Evolutionary conservation across 2,329 filamentous ascomycete species (phyloP), one percentile per base, ranked within the genome.

Genomic region (Coniochaeta sp.): DNA sequence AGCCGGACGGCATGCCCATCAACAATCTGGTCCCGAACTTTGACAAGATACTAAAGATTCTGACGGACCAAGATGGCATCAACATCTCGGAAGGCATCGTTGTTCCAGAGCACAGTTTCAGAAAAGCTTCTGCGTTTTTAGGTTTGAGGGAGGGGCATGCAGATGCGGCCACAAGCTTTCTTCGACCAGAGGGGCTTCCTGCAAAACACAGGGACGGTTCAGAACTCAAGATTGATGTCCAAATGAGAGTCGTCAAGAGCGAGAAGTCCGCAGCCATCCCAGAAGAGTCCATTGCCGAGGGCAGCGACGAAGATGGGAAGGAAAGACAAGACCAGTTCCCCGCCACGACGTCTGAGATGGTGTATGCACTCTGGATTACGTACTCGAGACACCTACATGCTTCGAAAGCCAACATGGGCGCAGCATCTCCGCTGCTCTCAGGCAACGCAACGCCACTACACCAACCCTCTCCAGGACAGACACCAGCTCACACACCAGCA

Each of bases 281-380:
- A 50, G 79, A 85, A 52, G 75, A 85, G 56, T 80, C 83, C 2
- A 79, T 86, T n/a, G 74, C 81, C 51, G 84, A 90, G 64, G 70
- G 72, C 33, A 79, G 74, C 50, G 78, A 79, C 35, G 38, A 26
- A 4, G 78, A 79, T 32, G 77, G 80, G 54, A 62, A 65, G 48
- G 71, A 66, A 45, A 63, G 63, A 12, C 69, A 68, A 30, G 66
- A 68, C n/a, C 63, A 73, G 8, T 76, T 79, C n/a, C 67, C 77
- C 10, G 68, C 74, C 28, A 64, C 71, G 3, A 74, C 78, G 55
- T 81, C 85, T 14, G 91, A 96, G 65, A 80, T 95, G 56, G 91
- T 97, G 0, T 97, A 91, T 71, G 94, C 94, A 10, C 72, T 99
- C 27, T 99, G 94, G 94, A 87, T 99, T 58, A 97, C 92, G 1